These are phyloP conservation scores for Acorus calamus DNA, from an alignment of 106 monocot genomes.

Conservation along the genomic window DNA sequence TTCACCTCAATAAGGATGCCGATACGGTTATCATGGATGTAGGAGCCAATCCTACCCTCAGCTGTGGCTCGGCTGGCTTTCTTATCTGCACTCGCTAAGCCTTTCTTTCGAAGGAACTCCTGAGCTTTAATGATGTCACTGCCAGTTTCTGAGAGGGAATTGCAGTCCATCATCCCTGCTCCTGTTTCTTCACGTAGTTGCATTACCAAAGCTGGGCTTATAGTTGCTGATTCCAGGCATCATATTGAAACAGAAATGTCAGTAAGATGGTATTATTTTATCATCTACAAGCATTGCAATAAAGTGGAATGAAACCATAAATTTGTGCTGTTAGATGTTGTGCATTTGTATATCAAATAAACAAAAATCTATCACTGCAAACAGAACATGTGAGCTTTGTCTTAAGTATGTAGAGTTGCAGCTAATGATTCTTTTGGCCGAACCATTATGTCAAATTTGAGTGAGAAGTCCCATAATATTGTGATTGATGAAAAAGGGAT, in stretches of 20 bases:
- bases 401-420: too few species aligned
- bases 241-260: not conserved
- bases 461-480: too few species aligned
- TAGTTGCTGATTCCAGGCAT: constrained; percentile 32
- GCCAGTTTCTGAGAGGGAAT: constrained; percentile 66
- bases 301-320: too few species aligned
- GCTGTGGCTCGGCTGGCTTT: constrained; percentile 77
- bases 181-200: constrained; percentile 89
- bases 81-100: constrained; percentile 88
- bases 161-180: constrained; percentile 99
- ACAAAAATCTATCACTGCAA: not conserved
- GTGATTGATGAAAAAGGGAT: too few species aligned
- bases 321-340: too few species aligned
- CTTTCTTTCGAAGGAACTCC: constrained; percentile 84
- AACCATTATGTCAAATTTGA: too few species aligned
- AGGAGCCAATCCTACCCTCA: constrained; percentile 89
- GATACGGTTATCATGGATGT: constrained; percentile 84
- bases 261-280: not conserved
- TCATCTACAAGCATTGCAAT: too few species aligned
- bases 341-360: not conserved
- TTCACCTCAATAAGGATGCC: constrained; percentile 91
- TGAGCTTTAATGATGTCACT: constrained; percentile 80
- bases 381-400: not conserved
- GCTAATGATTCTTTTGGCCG: too few species aligned
- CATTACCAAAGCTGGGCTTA: constrained; percentile 77